Evolutionary conservation across 1,284 basidiomycete species (phyloP), one percentile per base, ranked within the genome.

Genomic region (Mycena sp.): DNA sequence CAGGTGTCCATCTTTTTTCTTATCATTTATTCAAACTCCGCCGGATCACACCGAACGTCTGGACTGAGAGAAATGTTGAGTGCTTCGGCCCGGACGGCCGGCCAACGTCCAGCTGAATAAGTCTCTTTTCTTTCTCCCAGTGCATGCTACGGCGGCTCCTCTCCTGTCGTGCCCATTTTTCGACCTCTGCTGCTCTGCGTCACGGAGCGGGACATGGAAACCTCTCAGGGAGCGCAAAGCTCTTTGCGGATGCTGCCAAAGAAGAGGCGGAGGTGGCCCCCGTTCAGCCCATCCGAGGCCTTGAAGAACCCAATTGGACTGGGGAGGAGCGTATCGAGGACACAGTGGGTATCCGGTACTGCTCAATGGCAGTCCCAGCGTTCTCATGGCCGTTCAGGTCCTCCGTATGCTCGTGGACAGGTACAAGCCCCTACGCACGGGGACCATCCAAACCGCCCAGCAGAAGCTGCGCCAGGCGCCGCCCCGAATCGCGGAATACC

Each of bases 321-420:
- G 92, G 92, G 1, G 91, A 94, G 16, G 93, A 94, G 75, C 81
- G 83, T 2, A 80, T 87, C 3, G 80, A 87, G 61, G 91, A 94
- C 77, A 85, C 90, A 0, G 58, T 59, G n/a, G n/a, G n/a, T 4
- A 49, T 49, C 37, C 19, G 23, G 16, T 49, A 6, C 10, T 40
- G 4, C 10, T 19, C 2, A 21, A n/a, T 16, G 23, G n/a, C n/a
- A n/a, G n/a, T 11, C 32, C 6, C 11, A 16, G 26, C n/a, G 30
- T 32, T 26, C 44, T 58, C 12, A 54, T 52, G 21, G 12, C 1
- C 21, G 28, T 32, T 5, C 19, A 64, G 62, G 91, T 94, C 0
- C 80, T 95, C 21, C 85, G 92, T 25, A 95, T 95, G 93, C 84
- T 95, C 4, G 83, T 94, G 41, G 93, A 95, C 79, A 93, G 93